phyloP scores from a whole-genome alignment of 495 filamentous ascomycete genomes.

The Penicillium silybi region DNA sequence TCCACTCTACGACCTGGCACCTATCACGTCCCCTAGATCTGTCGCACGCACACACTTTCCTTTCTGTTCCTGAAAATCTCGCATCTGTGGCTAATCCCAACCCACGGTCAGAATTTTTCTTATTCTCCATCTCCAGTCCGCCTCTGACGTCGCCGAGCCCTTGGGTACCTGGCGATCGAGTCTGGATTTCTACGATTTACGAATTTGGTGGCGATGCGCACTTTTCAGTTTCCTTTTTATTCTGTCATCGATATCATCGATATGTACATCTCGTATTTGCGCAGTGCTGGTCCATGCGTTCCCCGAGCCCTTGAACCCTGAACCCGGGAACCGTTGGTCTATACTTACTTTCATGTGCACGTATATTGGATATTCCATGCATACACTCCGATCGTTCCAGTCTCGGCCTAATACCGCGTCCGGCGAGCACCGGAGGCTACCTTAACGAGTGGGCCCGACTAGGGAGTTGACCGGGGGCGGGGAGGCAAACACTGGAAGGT shows the following conservation, averaged over 20 bases:
- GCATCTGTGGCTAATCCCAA: neutral
- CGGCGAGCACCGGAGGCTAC: conserved; percentile 3
- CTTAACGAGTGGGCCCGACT: conserved; percentile 13
- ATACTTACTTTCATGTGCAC: neutral
- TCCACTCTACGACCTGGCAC: neutral
- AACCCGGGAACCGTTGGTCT: neutral
- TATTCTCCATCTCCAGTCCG: neutral
- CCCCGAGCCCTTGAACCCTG: neutral
- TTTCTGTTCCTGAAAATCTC: conserved; percentile 5
- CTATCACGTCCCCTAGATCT: conserved; percentile 1
- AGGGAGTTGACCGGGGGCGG: neutral
- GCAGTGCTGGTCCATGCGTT: neutral
- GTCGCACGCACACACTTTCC: neutral
- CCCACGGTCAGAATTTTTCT: conserved; percentile 4
- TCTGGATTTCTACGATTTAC: conserved; percentile 9
- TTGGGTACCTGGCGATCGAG: conserved; percentile 23
- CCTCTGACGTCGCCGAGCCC: conserved; percentile 23
- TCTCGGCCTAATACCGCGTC: conserved; percentile 4
- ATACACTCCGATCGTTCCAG: conserved; percentile 7
- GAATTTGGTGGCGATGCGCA: conserved; percentile 9
- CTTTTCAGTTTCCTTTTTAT: neutral
- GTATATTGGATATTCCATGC: neutral
- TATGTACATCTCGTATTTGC: neutral
- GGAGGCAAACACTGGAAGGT: neutral
- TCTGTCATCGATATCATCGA: too few species aligned